A percentile compares a stretch with the other conserved stretches of the same genome.
phyloP scores from a whole-genome alignment of 1,284 basidiomycete species.

The Papiliotrema terrestris region DNA sequence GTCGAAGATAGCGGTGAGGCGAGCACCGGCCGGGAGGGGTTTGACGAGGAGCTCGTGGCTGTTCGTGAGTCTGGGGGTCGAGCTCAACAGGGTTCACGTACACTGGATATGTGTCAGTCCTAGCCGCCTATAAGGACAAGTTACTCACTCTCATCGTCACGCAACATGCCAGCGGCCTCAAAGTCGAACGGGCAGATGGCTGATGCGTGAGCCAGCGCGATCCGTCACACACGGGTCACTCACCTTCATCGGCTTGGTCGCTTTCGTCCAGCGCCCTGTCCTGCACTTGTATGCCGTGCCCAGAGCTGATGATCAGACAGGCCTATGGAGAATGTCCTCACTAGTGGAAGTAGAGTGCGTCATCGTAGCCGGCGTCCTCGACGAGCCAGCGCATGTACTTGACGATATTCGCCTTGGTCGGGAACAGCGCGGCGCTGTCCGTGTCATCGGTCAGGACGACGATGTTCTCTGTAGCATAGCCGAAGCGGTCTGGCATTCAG shows the following conservation, averaged over 20 bases:
- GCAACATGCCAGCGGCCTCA: conserved; percentile 66
- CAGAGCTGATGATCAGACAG: conserved; percentile 45
- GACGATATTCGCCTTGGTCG: conserved; percentile 78
- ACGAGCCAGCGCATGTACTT: conserved; percentile 86
- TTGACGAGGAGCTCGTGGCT: conserved; percentile 56
- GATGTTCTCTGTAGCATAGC: conserved; percentile 75
- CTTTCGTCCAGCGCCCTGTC: conserved; percentile 59
- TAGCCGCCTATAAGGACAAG: neutral
- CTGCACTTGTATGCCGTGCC: conserved; percentile 78
- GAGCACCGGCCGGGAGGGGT: conserved; percentile 75
- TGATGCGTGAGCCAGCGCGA: neutral
- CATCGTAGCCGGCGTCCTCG: conserved; percentile 68
- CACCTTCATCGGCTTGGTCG: conserved; percentile 41
- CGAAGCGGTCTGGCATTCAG: conserved; percentile 52
- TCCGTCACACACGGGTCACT: neutral
- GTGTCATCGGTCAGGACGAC: conserved; percentile 80
- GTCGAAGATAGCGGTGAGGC: conserved; percentile 85
- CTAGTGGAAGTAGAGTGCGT: conserved; percentile 84
- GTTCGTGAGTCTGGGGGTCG: neutral
- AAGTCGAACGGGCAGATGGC: conserved; percentile 85
- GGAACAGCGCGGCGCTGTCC: conserved; percentile 59
- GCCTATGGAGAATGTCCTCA: too few species aligned
- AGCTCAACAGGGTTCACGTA: neutral
- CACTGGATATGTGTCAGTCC: neutral
- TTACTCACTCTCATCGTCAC: conserved; percentile 56